Percentiles rank a stretch among this genome's conserved stretches.
phyloP scores from a whole-genome alignment of 768 basidiomycete genomes.

The Hydnum rufescens region DNA sequence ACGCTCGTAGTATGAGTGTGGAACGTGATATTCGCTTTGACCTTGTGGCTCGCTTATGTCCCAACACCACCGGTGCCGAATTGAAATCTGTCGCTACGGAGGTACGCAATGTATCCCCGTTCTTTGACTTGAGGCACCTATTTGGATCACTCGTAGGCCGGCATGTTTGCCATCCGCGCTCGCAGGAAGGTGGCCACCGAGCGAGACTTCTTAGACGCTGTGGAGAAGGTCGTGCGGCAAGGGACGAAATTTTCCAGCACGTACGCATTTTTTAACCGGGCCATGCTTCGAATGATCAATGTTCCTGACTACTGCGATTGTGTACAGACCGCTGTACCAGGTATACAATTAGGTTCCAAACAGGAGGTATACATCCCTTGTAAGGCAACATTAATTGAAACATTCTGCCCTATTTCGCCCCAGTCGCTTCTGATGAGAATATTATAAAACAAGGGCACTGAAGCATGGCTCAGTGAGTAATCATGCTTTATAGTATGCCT shows the following conservation, averaged over 20 bases:
- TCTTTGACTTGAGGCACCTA: background rate
- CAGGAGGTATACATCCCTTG: too few relatives aligned
- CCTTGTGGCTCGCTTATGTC: slow-evolving; percentile 88
- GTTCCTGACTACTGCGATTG: slow-evolving; percentile 6
- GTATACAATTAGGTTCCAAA: slow-evolving; percentile 91
- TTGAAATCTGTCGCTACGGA: slow-evolving; percentile 92
- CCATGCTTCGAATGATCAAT: too few relatives aligned
- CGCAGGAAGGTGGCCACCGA: slow-evolving; percentile 93
- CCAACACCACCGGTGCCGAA: slow-evolving; percentile 98
- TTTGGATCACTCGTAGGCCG: slow-evolving; percentile 40
- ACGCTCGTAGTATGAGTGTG: slow-evolving; percentile 94
- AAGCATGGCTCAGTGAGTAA: slow-evolving; percentile 1
- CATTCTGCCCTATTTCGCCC: too few relatives aligned
- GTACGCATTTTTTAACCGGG: slow-evolving; percentile 30
- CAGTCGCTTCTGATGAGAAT: too few relatives aligned
- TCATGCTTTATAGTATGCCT: background rate
- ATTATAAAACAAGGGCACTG: background rate
- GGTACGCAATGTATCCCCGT: slow-evolving; percentile 25
- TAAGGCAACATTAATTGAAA: too few relatives aligned
- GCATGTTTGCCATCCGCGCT: slow-evolving; percentile 98
- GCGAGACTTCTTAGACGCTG: slow-evolving; percentile 90
- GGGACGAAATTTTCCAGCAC: slow-evolving; percentile 97
- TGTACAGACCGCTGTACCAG: slow-evolving; percentile 61
- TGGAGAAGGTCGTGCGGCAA: slow-evolving; percentile 96
- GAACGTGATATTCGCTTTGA: slow-evolving; percentile 96